Evolutionary conservation across 768 basidiomycete genomes (phyloP), one percentile per base, ranked within the genome.

Genomic region (Phaeotremella fagi): DNA sequence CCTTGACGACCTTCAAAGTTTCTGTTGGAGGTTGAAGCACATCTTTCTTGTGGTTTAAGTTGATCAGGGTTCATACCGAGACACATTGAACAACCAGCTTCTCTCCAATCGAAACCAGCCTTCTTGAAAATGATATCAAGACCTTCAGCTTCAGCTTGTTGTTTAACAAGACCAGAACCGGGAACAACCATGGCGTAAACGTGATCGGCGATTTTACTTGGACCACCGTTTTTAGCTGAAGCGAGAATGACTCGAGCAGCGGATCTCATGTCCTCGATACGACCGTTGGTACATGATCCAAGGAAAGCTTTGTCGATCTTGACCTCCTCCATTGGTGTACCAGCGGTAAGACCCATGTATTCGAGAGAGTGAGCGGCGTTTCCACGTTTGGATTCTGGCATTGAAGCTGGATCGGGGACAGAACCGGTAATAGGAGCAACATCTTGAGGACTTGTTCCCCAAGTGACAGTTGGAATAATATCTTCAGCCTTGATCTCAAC

Each of bases 51-150:
- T 1, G 88, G 87, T 16, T 81, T 79, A 45, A 94, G 78, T 68
- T 90, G 88, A 75, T 94, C 90, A 12, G 89, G 87, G 75, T 94
- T 94, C 90, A 94, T 94, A 36, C 89, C 90, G 61, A 94, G 75
- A 76, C 90, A 94, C 90, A 94, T 94, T 15, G 90, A 94, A 71
- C 90, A 94, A 28, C 90, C 90, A 27, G 90, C 90, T 75, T 94
- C 90, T 47, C 90, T 82, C 90, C 90, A 92, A 68, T 94, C 90
- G 68, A 91, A 94, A 27, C 90, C 90, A 29, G 90, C 90, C 38
- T 86, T 85, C 71, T 84, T 87, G 79, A 94, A 89, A 62, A 92
- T 79, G 50, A 80, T 79, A 64, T 91, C 88, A 55, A 94, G 78
- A 23, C 89, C 89, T 67, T 94, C 90, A 18, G 83, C 84, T 76